Evolutionary conservation across 2,329 filamentous ascomycete genomes (phyloP).

Genomic region (Fusarium sp.): DNA sequence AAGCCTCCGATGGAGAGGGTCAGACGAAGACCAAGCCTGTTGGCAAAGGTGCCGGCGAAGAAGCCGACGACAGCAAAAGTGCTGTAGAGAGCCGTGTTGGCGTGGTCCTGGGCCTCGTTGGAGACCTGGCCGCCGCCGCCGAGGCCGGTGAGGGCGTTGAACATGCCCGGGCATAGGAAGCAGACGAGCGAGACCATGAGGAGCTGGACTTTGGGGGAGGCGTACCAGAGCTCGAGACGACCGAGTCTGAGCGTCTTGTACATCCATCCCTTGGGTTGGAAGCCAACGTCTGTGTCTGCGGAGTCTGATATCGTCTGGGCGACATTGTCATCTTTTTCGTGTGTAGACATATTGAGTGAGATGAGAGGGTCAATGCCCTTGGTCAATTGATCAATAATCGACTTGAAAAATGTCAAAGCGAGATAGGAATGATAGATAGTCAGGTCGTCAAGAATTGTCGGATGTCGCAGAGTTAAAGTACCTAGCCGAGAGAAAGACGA

Average conservation of each 20-base stretch:
- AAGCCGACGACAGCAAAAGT: conserved; percentile 76
- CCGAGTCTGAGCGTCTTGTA: conserved; percentile 71
- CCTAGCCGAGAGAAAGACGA: conserved; percentile 19
- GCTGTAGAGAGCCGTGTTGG: conserved; percentile 77
- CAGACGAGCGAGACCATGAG: conserved; percentile 69
- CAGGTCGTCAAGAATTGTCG: not conserved
- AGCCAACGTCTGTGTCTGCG: conserved; percentile 18
- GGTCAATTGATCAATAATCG: not conserved
- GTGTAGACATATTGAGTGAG: conserved; percentile 42
- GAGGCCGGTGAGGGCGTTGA: conserved; percentile 73
- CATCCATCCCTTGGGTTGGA: conserved; percentile 69
- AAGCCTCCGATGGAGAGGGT: conserved; percentile 78
- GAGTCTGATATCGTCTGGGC: conserved; percentile 35
- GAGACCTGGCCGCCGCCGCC: conserved; percentile 69
- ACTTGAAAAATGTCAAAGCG: too few species aligned
- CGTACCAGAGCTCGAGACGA: conserved; percentile 71
- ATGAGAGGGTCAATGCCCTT: conserved; percentile 19
- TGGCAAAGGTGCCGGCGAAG: conserved; percentile 81
- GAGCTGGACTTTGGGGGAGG: conserved; percentile 78
- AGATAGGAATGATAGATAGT: not conserved
- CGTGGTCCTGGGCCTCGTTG: conserved; percentile 66
- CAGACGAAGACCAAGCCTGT: conserved; percentile 75
- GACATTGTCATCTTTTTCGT: conserved; percentile 41
- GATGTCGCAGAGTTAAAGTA: conserved; percentile 35
- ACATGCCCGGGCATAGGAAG: conserved; percentile 78